These are phyloP conservation scores for Effrenium voratum DNA, from an alignment of 73 alveolate species.

Conservation along the genomic window DNA sequence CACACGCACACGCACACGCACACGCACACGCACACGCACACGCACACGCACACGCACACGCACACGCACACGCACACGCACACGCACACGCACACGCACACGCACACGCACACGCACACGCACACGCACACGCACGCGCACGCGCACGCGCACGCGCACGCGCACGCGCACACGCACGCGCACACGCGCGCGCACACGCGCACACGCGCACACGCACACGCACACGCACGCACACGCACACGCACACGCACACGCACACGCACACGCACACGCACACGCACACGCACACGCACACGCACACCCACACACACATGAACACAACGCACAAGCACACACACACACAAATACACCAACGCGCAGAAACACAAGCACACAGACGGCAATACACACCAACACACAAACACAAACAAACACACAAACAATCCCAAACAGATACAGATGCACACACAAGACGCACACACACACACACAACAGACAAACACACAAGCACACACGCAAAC, in stretches of 20 bases:
- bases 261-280: neutral
- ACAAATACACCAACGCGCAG: no score
- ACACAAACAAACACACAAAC: no score
- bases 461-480: no score
- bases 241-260: constrained; percentile 13
- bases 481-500: no score
- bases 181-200: neutral
- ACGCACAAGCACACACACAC: no score
- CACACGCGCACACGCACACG: neutral
- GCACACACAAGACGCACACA: no score
- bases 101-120: neutral
- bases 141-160: neutral
- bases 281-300: no score
- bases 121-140: neutral
- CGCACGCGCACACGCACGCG: neutral
- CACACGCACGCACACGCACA: constrained; percentile 6
- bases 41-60: neutral
- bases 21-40: constrained; percentile 6
- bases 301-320: no score
- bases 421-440: no score
- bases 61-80: neutral
- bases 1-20: neutral
- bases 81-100: neutral
- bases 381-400: no score
- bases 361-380: no score